Base-by-base conservation (phyloP, 495 filamentous ascomycete genomes). In the Daldinia decipiens region DNA sequence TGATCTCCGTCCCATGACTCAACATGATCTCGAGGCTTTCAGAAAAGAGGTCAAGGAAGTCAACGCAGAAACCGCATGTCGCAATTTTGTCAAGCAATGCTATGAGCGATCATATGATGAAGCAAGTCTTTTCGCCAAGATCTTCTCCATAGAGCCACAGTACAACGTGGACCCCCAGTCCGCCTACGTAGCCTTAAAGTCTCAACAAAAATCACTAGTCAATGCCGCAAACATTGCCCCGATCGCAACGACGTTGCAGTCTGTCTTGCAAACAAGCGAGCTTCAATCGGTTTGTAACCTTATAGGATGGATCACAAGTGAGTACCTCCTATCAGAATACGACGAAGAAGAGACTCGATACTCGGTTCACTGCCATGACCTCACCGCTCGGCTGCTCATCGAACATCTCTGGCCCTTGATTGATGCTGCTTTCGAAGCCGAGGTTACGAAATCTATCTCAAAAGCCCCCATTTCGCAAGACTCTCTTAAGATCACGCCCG, bases 261-360 rank as follows among this genome's bases (percentile, higher is more conserved):
- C 81, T 1, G 77, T 79, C 11, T 73, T 87, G 13, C 78, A 82
- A 32, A 61, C 71, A 29, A 76, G 74, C 43, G 82, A 83, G 58
- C 71, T 87, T 45, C 74, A 79, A 45, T 81, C 81, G 2, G 75
- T 95, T 4, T 97, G 93, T 79, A 91, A 93, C 71, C 81, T 97
- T 1, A 90, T 93, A 61, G 90, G 89, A 8, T 85, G 94, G 76
- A 81, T 97, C 11, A 93, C 94, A 70, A 92, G 92, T n/a, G 88
- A 91, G 45, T 97, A 97, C 68, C 71, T 85, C 17, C 84, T 94
- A 72, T 82, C 90, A 24, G 88, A 91, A 50, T 91, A 91, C 47
- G 93, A 97, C 52, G 86, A 91, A 51, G 82, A 87, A 13, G 86
- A 90, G 70, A 93, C 89, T 7, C 85, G 88, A 19, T 88, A 93